Percentiles rank a stretch among this genome's conserved stretches.
Conservation (phyloP, 805 yeast genomes). For the Danielia reshetovae region DNA sequence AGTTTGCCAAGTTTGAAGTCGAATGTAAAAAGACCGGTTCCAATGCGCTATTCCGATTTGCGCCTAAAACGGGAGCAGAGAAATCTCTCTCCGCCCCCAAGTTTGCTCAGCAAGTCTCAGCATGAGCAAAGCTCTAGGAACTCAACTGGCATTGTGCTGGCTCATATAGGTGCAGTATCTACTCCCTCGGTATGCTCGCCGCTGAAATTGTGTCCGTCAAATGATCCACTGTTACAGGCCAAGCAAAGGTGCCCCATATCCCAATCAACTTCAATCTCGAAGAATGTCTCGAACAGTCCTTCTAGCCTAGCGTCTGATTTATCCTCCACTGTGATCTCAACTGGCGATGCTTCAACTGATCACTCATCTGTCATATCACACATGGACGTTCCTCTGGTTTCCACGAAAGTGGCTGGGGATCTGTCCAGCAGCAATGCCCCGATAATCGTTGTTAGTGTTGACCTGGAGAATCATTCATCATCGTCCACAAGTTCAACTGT, state of each 20-base stretch:
- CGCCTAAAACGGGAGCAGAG: neutral
- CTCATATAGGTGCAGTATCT: too few species aligned
- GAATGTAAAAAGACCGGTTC: slow-evolving; percentile 2
- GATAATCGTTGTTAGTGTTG: too few species aligned
- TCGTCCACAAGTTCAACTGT: too few species aligned
- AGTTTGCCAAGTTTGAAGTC: slow-evolving; percentile 19
- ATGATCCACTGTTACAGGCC: too few species aligned
- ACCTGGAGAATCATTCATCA: too few species aligned
- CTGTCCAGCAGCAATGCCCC: too few species aligned
- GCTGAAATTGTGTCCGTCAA: too few species aligned
- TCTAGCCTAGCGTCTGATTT: slow-evolving; percentile 4
- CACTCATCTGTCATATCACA: slow-evolving; percentile 4
- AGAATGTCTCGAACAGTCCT: slow-evolving; percentile 1
- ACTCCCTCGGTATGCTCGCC: too few species aligned
- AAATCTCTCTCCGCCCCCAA: neutral
- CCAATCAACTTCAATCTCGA: neutral
- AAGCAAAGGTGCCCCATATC: too few species aligned
- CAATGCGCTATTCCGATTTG: neutral
- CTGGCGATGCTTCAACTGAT: slow-evolving; percentile 4
- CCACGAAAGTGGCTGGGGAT: too few species aligned
- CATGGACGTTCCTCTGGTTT: neutral
- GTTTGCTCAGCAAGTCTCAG: neutral
- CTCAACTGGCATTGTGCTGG: too few species aligned
- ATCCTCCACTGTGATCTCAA: slow-evolving; percentile 3
- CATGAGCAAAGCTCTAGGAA: too few species aligned